A percentile compares a stretch with the other conserved stretches of the same genome.
These are phyloP conservation scores for Fusarium neocosmosporiellum DNA, from an alignment of 2,329 filamentous ascomycete genomes.

Conservation along the genomic window DNA sequence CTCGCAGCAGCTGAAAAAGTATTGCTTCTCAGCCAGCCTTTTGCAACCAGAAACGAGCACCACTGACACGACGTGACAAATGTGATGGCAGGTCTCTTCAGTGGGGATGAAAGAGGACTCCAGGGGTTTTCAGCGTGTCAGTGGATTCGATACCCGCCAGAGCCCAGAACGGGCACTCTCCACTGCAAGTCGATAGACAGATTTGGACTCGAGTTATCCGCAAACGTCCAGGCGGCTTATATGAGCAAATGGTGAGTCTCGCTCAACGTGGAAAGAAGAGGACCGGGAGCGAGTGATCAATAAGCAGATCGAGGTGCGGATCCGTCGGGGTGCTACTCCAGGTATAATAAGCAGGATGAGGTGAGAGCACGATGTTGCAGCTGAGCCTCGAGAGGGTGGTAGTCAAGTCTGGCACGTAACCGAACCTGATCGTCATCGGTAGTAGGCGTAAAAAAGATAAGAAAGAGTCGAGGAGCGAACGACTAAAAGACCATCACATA, in stretches of 20 bases:
- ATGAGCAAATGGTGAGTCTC: slow-evolving; percentile 12
- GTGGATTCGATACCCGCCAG: neutral
- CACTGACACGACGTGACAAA: slow-evolving; percentile 5
- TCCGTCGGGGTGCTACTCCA: slow-evolving; percentile 25
- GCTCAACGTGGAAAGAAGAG: neutral
- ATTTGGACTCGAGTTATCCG: slow-evolving; percentile 19
- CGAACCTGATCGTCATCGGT: slow-evolving; percentile 21
- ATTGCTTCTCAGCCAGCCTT: slow-evolving; percentile 18
- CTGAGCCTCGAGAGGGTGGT: slow-evolving; percentile 19
- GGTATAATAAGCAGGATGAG: slow-evolving; percentile 28
- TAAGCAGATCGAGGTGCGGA: slow-evolving; percentile 8
- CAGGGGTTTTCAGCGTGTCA: slow-evolving; percentile 4
- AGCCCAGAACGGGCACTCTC: neutral
- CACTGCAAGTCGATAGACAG: slow-evolving; percentile 4
- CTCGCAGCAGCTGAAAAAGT: slow-evolving; percentile 37
- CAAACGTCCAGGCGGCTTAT: slow-evolving; percentile 25
- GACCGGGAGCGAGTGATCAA: neutral
- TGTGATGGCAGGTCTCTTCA: neutral
- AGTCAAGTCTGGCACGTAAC: slow-evolving; percentile 35
- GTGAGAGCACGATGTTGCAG: slow-evolving; percentile 18
- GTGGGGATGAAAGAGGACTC: neutral
- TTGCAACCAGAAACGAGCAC: slow-evolving; percentile 10
- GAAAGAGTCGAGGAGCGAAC: slow-evolving; percentile 13
- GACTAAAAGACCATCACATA: slow-evolving; percentile 27
- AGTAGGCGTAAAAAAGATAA: neutral